These are phyloP conservation scores for Alnus rubra DNA, from an alignment of 306 rosid genomes.

Conservation along the genomic window DNA sequence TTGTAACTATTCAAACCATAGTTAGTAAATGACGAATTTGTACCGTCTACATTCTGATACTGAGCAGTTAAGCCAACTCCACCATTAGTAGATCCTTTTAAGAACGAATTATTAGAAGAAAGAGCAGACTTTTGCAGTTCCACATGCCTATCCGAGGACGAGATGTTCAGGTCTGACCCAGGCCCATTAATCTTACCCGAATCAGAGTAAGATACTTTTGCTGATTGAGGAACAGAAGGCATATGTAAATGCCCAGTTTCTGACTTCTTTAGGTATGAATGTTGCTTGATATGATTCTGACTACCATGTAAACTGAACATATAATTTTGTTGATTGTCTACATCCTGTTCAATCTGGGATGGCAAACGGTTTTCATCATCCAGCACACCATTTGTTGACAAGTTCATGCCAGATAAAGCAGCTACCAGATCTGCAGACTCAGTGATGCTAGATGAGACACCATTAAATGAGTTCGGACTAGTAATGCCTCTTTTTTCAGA, in stretches of 20 bases:
- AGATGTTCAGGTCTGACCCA: conserved; percentile 46
- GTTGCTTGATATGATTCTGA: conserved; percentile 69
- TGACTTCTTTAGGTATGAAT: conserved; percentile 61
- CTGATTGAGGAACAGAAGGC: conserved; percentile 41
- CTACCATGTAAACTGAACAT: conserved; percentile 78
- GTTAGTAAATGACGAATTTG: conserved; percentile 62
- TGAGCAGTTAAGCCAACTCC: conserved; percentile 60
- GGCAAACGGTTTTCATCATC: conserved; percentile 60
- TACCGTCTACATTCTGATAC: conserved; percentile 68
- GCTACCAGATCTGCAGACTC: conserved; percentile 75
- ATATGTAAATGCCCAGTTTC: conserved; percentile 57
- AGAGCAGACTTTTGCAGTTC: conserved; percentile 54
- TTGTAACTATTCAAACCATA: conserved; percentile 67
- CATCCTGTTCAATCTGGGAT: conserved; percentile 66
- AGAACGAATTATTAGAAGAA: conserved; percentile 46
- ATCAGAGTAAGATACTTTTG: conserved; percentile 48
- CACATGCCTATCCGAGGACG: conserved; percentile 54
- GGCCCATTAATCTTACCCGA: conserved; percentile 51
- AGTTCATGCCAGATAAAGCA: conserved; percentile 76
- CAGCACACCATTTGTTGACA: conserved; percentile 56
- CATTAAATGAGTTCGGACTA: conserved; percentile 61
- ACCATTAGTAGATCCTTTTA: conserved; percentile 66
- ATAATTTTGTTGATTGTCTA: conserved; percentile 59
- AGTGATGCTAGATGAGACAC: conserved; percentile 57
- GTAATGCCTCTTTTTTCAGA: conserved; percentile 20